Percentiles rank a stretch among this genome's conserved stretches.
These are phyloP conservation scores for Cryphonectria naterciae DNA, from an alignment of 2,329 filamentous ascomycete genomes.

Conservation along the genomic window DNA sequence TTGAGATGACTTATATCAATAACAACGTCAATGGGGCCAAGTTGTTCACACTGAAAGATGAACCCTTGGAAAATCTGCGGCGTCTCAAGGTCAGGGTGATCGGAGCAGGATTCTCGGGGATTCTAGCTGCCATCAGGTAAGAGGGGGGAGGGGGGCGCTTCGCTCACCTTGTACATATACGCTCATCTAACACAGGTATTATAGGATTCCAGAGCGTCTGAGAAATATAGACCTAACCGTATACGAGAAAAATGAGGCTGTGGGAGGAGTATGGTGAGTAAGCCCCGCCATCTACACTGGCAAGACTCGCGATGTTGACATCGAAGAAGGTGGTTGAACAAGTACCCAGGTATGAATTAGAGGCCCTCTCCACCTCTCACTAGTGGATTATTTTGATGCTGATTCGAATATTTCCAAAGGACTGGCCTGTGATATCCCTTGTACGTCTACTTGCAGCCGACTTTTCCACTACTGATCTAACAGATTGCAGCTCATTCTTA, in stretches of 20 bases:
- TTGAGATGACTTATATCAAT: slow-evolving; percentile 5
- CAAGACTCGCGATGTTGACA: slow-evolving; percentile 1
- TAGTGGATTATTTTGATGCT: background rate
- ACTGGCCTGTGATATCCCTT: slow-evolving; percentile 43
- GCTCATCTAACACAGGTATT: background rate
- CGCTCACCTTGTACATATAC: background rate
- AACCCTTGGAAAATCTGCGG: slow-evolving; percentile 39
- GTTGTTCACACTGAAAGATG: slow-evolving; percentile 37
- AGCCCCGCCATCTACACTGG: background rate
- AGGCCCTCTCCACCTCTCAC: background rate
- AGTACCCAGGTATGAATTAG: slow-evolving; percentile 38
- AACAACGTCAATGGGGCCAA: slow-evolving; percentile 9
- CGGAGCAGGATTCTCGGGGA: slow-evolving; percentile 27
- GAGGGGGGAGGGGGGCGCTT: background rate
- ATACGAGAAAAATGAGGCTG: slow-evolving; percentile 41
- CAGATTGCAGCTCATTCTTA: slow-evolving; percentile 52
- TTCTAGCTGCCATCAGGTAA: slow-evolving; percentile 38
- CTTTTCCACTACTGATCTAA: background rate
- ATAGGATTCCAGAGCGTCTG: slow-evolving; percentile 40
- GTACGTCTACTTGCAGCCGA: slow-evolving; percentile 33
- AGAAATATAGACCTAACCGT: slow-evolving; percentile 41
- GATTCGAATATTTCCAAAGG: slow-evolving; percentile 25
- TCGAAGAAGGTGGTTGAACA: slow-evolving; percentile 38
- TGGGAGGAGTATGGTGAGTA: slow-evolving; percentile 42
- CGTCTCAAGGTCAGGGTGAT: slow-evolving; percentile 39